Conservation (phyloP, 2,329 filamentous ascomycete species). For the Fusarium brachygibbosum region DNA sequence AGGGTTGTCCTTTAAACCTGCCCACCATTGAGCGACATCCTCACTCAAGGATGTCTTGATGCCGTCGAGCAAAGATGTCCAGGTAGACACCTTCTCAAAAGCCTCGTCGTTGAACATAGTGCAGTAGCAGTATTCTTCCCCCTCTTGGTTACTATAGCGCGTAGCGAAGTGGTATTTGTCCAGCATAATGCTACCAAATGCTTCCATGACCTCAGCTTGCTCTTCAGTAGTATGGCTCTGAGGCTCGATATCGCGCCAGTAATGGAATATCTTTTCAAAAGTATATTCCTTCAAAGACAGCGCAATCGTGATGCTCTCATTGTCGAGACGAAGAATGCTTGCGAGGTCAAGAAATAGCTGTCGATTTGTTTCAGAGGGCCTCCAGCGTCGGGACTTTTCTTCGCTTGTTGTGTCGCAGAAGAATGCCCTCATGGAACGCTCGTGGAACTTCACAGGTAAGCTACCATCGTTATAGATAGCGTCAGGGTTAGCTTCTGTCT, state of each 20-base stretch:
- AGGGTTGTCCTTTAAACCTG: neutral
- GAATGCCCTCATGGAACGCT: conserved; percentile 50
- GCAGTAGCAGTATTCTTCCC: neutral
- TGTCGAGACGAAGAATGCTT: neutral
- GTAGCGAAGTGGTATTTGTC: neutral
- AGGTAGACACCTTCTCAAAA: neutral
- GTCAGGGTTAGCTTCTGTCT: conserved; percentile 30
- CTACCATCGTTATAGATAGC: conserved; percentile 46
- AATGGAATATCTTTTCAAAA: fast-evolving
- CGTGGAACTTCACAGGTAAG: conserved; percentile 49
- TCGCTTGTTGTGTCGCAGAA: conserved; percentile 14
- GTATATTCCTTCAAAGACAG: neutral
- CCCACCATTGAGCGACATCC: neutral
- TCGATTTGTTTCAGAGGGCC: conserved; percentile 43
- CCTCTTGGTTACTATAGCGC: neutral
- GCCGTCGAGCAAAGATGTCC: neutral
- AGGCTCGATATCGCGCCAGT: neutral
- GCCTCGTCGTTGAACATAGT: neutral
- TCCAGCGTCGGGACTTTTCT: conserved; percentile 20
- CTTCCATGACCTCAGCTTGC: neutral
- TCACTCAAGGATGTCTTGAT: fast-evolving
- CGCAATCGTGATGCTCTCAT: fast-evolving
- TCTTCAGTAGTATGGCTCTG: neutral
- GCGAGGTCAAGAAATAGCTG: neutral
- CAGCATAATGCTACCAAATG: neutral